A percentile compares a stretch with the other conserved stretches of the same genome.
Evolutionary conservation across 148 eudicot species (phyloP).

Genomic region (Vaccinium vitisidaea): DNA sequence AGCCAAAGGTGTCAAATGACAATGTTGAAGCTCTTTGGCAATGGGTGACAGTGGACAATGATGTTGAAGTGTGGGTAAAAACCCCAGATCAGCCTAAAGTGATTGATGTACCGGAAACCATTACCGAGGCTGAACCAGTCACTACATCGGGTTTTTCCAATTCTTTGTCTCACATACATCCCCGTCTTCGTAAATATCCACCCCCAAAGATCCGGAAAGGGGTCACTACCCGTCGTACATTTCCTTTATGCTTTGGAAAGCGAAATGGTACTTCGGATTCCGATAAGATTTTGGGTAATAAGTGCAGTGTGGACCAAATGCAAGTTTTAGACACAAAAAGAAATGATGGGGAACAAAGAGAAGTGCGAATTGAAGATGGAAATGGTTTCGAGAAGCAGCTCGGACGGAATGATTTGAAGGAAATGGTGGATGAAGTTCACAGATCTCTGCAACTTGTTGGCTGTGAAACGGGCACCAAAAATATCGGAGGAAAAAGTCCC

Average conservation of each 20-base stretch:
- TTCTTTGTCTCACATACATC: neutral
- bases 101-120: neutral
- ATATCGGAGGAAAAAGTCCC: neutral
- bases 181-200: neutral
- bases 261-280: neutral
- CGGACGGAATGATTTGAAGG: neutral
- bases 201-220: constrained; percentile 18
- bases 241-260: constrained; percentile 14
- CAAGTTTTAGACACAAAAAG: neutral
- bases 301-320: neutral
- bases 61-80: neutral
- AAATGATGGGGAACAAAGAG: neutral
- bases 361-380: neutral
- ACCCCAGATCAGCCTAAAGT: neutral
- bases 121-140: neutral
- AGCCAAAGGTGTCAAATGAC: neutral
- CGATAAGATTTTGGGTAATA: neutral
- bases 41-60: neutral
- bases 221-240: neutral
- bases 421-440: neutral
- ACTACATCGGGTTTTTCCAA: neutral
- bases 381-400: neutral
- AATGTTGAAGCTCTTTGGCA: neutral
- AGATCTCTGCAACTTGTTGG: neutral
- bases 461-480: neutral